Evolutionary conservation across 768 basidiomycete species (phyloP), one percentile per base, ranked within the genome.

Genomic region (Amanita pseudoporphyria): DNA sequence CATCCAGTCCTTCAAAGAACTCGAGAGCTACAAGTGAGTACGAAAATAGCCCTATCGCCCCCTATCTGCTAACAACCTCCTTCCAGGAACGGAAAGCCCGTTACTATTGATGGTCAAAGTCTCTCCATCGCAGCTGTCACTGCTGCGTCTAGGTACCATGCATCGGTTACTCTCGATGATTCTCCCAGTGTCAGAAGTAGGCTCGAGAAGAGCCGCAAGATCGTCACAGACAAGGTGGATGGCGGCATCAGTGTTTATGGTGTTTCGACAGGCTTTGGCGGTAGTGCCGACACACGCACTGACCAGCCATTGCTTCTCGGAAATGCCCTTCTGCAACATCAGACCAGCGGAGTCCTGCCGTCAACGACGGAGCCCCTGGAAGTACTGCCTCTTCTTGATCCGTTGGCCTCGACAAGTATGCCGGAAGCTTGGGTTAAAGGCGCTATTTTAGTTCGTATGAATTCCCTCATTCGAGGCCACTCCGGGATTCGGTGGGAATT

Each of bases 371-470:
- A 61, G 6, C 64, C 70, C 1, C 72, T 71, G 14, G 62, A 78
- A 42, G 73, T 69, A 9, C 71, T 89, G 0, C 87, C 88, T 7
- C 79, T 90, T 38, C 72, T 74, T 4, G 86, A 89, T 58, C 86
- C 84, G 1, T 62, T 83, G 10, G 65, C 74, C 9, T 76, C 80
- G 9, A 76, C 77, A 26, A 79, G 75, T 52, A 91, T 93, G 87
- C 89, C 90, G 3, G 82, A 87, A 52, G 70, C 86, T 2, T 91
- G 91, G 86, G 88, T 91, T 28, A 82, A 90, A 47, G 90, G 84
- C 10, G 87, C 90, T 1, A 89, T 93, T 58, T 66, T 90, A 9
- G 74, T 94, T 57, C 86, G 90, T 56, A 84, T 88, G 74, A 94
- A 93, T 65, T 90, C 87, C 3, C 78, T 94, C 37, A 81, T 90